Evolutionary conservation across 257 asterid genomes (phyloP).

Genomic region (Cynanchum wilfordii): DNA sequence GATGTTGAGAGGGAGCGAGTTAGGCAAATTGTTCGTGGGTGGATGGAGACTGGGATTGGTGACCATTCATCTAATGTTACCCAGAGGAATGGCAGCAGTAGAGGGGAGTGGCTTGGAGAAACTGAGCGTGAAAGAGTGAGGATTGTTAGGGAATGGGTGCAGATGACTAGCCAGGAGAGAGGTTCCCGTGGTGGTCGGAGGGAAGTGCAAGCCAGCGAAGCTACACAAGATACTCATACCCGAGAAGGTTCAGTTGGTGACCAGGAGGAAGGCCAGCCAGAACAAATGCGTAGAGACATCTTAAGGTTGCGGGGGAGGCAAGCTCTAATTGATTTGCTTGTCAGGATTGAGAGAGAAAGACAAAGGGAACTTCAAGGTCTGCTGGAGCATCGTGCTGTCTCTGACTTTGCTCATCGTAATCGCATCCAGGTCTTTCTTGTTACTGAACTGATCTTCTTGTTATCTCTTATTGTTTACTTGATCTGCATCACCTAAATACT

Average conservation of each 20-base stretch:
- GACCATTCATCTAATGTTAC: constrained; percentile 55
- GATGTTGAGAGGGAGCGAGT: constrained; percentile 93
- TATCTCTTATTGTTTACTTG: not conserved
- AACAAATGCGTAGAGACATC: constrained; percentile 70
- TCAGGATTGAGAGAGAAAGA: constrained; percentile 78
- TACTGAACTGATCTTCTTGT: not conserved
- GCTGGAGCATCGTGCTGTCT: constrained; percentile 85
- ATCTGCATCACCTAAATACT: not conserved
- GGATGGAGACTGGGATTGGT: constrained; percentile 89
- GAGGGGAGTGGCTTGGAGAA: constrained; percentile 94
- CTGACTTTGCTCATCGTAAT: constrained; percentile 88
- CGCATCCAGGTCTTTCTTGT: constrained; percentile 68
- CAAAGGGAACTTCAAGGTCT: constrained; percentile 78
- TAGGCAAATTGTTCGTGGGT: constrained; percentile 91
- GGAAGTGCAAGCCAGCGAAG: constrained; percentile 44
- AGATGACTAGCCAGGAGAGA: constrained; percentile 88
- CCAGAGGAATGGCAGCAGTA: constrained; percentile 57
- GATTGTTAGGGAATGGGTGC: constrained; percentile 93
- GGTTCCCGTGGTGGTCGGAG: constrained; percentile 52
- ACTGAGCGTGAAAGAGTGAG: constrained; percentile 96
- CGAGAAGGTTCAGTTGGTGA: constrained; percentile 47
- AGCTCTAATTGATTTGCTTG: constrained; percentile 77
- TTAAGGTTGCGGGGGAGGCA: constrained; percentile 87
- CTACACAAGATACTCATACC: constrained; percentile 44
- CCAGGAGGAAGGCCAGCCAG: constrained; percentile 71